Percentiles rank a stretch among this genome's conserved stretches.
phyloP scores from a whole-genome alignment of 306 rosid genomes.

The Urtica urens region DNA sequence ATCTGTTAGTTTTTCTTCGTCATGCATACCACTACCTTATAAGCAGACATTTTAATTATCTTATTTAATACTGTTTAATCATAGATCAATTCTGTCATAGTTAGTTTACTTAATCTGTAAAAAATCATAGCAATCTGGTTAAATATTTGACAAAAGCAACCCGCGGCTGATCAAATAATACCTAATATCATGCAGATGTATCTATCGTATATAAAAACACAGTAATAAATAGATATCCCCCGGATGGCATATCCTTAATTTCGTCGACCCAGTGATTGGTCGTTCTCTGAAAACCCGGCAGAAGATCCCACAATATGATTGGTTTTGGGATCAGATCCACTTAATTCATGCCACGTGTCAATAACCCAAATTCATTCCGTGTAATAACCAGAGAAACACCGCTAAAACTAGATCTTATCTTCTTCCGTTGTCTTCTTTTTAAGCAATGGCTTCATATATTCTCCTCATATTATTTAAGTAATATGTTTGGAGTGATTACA shows the following conservation, averaged over 20 bases:
- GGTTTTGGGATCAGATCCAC: conserved; percentile 3
- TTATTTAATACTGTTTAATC: too few relatives aligned
- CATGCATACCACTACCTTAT: too few relatives aligned
- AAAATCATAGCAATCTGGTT: too few relatives aligned
- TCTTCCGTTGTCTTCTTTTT: background rate
- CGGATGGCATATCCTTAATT: conserved; percentile 21
- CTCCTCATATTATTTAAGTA: too few relatives aligned
- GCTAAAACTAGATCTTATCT: background rate
- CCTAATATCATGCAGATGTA: background rate
- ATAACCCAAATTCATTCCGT: conserved; percentile 6
- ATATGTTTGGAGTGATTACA: too few relatives aligned
- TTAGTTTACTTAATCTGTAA: too few relatives aligned
- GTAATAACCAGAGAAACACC: conserved; percentile 13
- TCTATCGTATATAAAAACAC: background rate
- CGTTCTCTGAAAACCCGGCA: conserved; percentile 25
- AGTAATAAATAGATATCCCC: background rate
- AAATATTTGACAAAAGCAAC: too few relatives aligned
- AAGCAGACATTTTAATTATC: too few relatives aligned
- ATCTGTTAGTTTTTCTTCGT: too few relatives aligned
- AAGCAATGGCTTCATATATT: too few relatives aligned
- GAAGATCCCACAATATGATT: conserved; percentile 21
- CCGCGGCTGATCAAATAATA: too few relatives aligned
- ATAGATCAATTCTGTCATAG: too few relatives aligned
- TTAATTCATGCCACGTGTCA: conserved; percentile 2
- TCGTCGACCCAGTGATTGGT: conserved; percentile 25